phyloP scores from a whole-genome alignment of 768 basidiomycete species.

The Saitozyma podzolica region DNA sequence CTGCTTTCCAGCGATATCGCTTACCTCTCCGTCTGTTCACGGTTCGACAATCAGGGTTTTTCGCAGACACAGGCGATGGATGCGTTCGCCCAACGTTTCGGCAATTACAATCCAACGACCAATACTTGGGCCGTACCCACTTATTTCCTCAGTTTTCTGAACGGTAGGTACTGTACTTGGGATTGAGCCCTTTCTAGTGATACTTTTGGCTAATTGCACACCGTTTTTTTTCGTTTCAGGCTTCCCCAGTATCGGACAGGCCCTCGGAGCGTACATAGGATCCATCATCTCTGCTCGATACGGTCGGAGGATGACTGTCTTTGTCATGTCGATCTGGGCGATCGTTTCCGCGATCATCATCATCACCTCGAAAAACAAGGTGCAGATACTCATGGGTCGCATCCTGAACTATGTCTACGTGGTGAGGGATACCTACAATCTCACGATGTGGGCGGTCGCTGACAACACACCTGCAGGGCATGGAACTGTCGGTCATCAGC shows the following conservation, averaged over 20 bases:
- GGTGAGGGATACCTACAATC: not conserved
- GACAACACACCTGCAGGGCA: not conserved
- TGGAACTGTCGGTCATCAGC: slow-evolving; percentile 7
- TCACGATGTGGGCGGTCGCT: too few species aligned
- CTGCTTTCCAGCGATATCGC: too few species aligned
- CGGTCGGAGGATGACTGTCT: slow-evolving; percentile 7
- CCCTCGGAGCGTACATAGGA: not conserved
- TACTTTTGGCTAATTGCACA: not conserved
- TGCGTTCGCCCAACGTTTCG: slow-evolving; percentile 5
- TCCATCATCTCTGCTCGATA: slow-evolving; percentile 5
- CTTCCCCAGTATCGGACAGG: too few species aligned
- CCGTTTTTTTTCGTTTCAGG: too few species aligned
- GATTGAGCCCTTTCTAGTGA: not conserved
- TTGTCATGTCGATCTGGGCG: slow-evolving; percentile 11
- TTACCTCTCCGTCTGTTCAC: too few species aligned
- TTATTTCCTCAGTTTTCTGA: not conserved
- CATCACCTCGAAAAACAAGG: not conserved
- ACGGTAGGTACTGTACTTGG: not conserved
- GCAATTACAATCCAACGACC: not conserved
- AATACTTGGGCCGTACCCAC: not conserved
- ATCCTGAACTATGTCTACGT: slow-evolving; percentile 7
- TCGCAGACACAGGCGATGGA: slow-evolving; percentile 7
- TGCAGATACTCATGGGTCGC: not conserved
- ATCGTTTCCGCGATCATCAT: slow-evolving; percentile 2
- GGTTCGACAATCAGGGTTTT: slow-evolving; percentile 8